Evolutionary conservation across 2,329 filamentous ascomycete genomes (phyloP).

Genomic region (Botryotinia calthae): DNA sequence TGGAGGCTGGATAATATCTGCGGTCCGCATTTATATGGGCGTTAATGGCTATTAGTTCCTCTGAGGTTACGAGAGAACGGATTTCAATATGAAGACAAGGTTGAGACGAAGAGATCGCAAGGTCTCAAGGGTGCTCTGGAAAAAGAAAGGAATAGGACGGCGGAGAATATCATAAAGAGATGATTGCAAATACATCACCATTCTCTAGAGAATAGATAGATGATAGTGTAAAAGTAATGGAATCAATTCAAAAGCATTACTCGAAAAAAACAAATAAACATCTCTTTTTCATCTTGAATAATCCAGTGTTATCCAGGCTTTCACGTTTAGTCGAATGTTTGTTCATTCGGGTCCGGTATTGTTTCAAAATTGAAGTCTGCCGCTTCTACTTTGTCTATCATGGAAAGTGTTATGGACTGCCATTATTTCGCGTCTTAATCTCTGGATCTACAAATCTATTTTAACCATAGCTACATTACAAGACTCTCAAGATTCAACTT

Average conservation of each 20-base stretch:
- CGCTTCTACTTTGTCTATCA: background rate
- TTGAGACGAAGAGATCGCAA: conserved; percentile 22
- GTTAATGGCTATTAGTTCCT: conserved; percentile 28
- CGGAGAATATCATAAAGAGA: conserved; percentile 20
- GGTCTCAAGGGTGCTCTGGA: conserved; percentile 17
- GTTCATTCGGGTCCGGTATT: no score
- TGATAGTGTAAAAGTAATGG: conserved; percentile 16
- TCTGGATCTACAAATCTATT: background rate
- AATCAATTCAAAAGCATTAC: background rate
- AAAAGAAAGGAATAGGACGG: conserved; percentile 7
- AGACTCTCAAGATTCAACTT: background rate
- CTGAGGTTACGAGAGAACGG: conserved; percentile 20
- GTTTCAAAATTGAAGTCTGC: no score
- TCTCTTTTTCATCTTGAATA: background rate
- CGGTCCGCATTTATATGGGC: conserved; percentile 32
- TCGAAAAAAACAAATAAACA: background rate
- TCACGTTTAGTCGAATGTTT: no score
- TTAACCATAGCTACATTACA: background rate
- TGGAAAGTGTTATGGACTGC: background rate
- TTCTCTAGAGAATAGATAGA: conserved; percentile 19
- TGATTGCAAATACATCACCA: conserved; percentile 28
- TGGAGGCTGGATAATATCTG: conserved; percentile 20
- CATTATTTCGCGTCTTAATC: background rate
- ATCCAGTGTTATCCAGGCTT: background rate
- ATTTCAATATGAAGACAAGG: conserved; percentile 20